Conservation (phyloP, 768 basidiomycete genomes). For the Trametes sanguinea region DNA sequence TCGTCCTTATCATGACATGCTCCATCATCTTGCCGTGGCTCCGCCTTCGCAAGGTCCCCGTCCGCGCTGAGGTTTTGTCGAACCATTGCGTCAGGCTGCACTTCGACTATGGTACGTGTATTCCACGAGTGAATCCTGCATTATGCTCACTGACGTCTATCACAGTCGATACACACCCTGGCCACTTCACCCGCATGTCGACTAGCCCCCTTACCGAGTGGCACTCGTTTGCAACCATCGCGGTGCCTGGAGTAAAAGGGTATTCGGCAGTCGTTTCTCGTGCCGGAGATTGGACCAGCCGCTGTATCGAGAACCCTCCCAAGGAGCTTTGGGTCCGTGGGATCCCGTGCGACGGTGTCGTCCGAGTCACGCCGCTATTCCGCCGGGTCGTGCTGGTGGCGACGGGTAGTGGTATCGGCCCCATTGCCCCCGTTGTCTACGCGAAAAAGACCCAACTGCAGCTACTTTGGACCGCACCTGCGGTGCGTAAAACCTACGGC, state of each 20-base stretch:
- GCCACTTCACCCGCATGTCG: conserved; percentile 35
- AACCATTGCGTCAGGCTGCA: conserved; percentile 55
- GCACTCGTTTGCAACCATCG: conserved; percentile 57
- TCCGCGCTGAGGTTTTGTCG: conserved; percentile 51
- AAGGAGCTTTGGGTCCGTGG: conserved; percentile 58
- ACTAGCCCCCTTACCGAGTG: conserved; percentile 53
- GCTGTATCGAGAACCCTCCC: conserved; percentile 51
- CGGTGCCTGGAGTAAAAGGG: conserved; percentile 35
- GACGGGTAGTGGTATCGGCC: conserved; percentile 57
- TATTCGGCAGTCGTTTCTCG: conserved; percentile 34
- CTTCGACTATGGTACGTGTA: conserved; percentile 51
- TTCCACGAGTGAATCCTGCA: background rate
- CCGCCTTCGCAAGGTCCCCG: conserved; percentile 53
- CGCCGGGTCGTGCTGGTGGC: conserved; percentile 56
- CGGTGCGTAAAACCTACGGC: conserved; percentile 59
- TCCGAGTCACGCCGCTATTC: conserved; percentile 54
- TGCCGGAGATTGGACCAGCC: conserved; percentile 59
- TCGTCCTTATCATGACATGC: conserved; percentile 50
- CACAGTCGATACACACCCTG: conserved; percentile 32
- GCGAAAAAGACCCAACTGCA: conserved; percentile 49
- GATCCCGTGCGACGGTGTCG: conserved; percentile 51
- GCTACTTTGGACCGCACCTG: conserved; percentile 59
- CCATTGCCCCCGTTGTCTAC: conserved; percentile 53
- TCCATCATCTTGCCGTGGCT: conserved; percentile 59
- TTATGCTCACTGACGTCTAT: conserved; percentile 23